phyloP scores from a whole-genome alignment of 2,329 filamentous ascomycete genomes.

The Phyllosticta ampelicida region DNA sequence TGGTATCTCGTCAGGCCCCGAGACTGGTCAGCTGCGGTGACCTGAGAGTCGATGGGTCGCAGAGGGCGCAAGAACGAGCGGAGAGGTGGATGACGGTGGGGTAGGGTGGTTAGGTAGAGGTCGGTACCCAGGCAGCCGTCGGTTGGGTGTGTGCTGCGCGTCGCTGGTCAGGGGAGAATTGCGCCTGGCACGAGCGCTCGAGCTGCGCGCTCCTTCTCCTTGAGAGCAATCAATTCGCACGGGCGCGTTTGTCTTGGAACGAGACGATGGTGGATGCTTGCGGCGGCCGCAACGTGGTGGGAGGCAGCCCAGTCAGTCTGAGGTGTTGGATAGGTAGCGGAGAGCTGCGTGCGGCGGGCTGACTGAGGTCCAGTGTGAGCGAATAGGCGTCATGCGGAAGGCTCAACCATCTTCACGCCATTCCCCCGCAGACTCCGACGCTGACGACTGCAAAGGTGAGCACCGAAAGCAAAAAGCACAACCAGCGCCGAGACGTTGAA shows the following conservation, averaged over 20 bases:
- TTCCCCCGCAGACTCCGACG: neutral
- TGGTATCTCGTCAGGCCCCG: neutral
- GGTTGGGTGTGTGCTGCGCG: neutral
- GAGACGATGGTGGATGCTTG: neutral
- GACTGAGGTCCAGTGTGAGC: neutral
- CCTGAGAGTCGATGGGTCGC: neutral
- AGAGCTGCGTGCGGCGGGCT: conserved; percentile 1
- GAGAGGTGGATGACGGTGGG: neutral
- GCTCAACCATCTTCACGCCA: neutral
- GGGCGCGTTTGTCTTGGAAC: neutral
- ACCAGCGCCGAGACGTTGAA: neutral
- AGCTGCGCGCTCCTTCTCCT: neutral
- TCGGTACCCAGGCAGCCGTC: neutral
- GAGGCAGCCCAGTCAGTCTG: neutral
- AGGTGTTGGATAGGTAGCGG: neutral
- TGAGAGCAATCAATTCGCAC: neutral
- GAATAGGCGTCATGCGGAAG: neutral
- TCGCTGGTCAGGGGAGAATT: conserved; percentile 10
- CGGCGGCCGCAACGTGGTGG: neutral
- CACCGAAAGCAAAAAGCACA: neutral
- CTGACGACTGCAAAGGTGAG: neutral
- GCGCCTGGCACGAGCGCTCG: conserved; percentile 9
- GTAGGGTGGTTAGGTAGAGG: conserved; percentile 1
- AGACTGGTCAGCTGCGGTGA: neutral
- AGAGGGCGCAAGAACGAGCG: conserved; percentile 1